Conservation (phyloP, 2,329 filamentous ascomycete genomes). For the Cercospora berteroae region DNA sequence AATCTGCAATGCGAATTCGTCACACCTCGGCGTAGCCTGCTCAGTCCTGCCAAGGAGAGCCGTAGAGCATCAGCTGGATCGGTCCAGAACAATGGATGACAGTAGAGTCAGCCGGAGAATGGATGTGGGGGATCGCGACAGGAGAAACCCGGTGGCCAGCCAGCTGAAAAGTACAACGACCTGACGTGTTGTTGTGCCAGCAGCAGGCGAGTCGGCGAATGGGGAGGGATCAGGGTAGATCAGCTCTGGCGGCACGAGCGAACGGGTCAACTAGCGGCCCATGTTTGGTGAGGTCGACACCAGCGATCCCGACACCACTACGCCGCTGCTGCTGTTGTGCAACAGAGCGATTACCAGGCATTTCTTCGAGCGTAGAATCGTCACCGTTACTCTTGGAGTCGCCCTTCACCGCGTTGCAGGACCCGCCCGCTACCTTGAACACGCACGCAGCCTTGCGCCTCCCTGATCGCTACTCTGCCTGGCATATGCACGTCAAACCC, state of each 20-base stretch:
- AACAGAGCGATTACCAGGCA: slow-evolving; percentile 4
- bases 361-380: not conserved
- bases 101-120: slow-evolving; percentile 14
- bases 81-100: not conserved
- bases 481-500: not conserved
- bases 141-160: slow-evolving; percentile 7
- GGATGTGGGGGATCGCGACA: slow-evolving; percentile 14
- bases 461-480: slow-evolving; percentile 3
- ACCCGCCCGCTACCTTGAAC: slow-evolving; percentile 1
- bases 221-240: slow-evolving; percentile 3
- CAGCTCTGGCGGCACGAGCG: slow-evolving; percentile 1
- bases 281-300: slow-evolving; percentile 5
- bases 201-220: slow-evolving; percentile 6
- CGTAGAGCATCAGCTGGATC: not conserved
- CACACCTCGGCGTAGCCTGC: slow-evolving; percentile 11
- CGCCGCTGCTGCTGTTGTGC: slow-evolving; percentile 5
- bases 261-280: slow-evolving; percentile 5
- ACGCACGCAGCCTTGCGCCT: slow-evolving; percentile 2
- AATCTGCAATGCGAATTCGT: slow-evolving; percentile 3
- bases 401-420: slow-evolving; percentile 1
- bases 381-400: slow-evolving; percentile 3
- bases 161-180: slow-evolving; percentile 3
- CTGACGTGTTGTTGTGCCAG: slow-evolving; percentile 12
- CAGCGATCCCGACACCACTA: not conserved
- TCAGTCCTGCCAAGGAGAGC: not conserved